Conservation (phyloP, 441 rosid genomes). For the Gossypium lobatum region DNA sequence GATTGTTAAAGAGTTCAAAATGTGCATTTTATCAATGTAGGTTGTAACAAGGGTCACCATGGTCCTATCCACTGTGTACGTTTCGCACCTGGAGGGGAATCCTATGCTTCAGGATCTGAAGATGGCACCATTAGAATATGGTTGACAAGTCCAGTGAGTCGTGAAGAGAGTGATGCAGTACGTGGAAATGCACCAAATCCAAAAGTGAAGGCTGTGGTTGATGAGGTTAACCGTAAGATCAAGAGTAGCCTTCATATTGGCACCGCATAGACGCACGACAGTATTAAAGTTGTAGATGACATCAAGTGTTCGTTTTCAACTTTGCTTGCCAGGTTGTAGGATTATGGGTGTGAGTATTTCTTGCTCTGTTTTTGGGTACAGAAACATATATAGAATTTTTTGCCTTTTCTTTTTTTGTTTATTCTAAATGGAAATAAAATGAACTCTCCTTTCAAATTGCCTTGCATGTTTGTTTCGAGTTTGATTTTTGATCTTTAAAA, state of each 20-base stretch:
- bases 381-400: neutral
- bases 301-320: constrained; percentile 5
- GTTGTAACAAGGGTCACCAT: constrained; percentile 97
- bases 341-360: neutral
- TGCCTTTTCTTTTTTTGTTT: neutral
- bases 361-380: too few species aligned
- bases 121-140: constrained; percentile 95
- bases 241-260: constrained; percentile 44
- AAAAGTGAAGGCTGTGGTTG: constrained; percentile 52
- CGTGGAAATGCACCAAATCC: constrained; percentile 39
- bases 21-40: constrained; percentile 29
- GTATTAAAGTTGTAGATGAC: neutral
- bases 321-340: neutral
- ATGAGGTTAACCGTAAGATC: constrained; percentile 59
- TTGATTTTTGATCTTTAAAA: neutral
- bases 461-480: neutral
- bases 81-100: constrained; percentile 87
- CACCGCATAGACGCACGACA: constrained; percentile 33
- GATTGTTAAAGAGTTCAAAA: neutral
- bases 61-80: constrained; percentile 93
- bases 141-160: constrained; percentile 53
- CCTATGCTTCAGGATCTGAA: constrained; percentile 94
- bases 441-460: neutral
- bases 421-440: neutral
- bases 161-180: constrained; percentile 28